Conservation (phyloP, 2,329 filamentous ascomycete genomes). For the Colletotrichum kahawae region DNA sequence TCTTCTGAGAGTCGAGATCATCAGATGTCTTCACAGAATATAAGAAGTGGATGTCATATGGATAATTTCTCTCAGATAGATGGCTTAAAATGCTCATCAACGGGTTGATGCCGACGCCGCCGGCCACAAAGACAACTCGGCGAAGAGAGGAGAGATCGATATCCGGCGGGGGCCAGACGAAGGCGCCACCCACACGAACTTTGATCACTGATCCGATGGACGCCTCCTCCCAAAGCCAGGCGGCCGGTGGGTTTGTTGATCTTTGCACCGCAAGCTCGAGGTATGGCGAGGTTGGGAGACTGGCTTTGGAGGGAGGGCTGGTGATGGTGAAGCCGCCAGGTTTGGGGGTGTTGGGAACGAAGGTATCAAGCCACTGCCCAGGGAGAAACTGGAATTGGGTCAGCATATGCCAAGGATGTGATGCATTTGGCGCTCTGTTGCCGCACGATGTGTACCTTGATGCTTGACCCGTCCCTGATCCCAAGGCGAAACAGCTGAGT, state of each 20-base stretch:
- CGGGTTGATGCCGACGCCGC: slow-evolving; percentile 84
- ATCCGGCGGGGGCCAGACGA: slow-evolving; percentile 70
- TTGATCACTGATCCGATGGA: slow-evolving; percentile 54
- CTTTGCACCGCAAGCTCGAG: slow-evolving; percentile 81
- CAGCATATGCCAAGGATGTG: not conserved
- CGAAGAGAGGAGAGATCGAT: slow-evolving; percentile 49
- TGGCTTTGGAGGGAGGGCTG: slow-evolving; percentile 67
- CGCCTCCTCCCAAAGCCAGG: slow-evolving; percentile 73
- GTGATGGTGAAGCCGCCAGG: slow-evolving; percentile 91
- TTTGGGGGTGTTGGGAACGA: slow-evolving; percentile 70
- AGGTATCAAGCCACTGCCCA: slow-evolving; percentile 89
- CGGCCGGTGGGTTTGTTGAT: slow-evolving; percentile 73
- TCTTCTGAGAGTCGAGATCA: slow-evolving; percentile 31
- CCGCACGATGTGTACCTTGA: slow-evolving; percentile 47
- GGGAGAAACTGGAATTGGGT: slow-evolving; percentile 68
- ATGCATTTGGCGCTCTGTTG: not conserved
- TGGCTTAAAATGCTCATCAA: slow-evolving; percentile 75
- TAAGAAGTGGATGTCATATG: slow-evolving; percentile 59
- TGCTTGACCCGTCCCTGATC: slow-evolving; percentile 50
- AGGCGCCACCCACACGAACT: slow-evolving; percentile 80
- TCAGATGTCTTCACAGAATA: slow-evolving; percentile 58
- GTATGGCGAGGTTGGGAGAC: slow-evolving; percentile 44
- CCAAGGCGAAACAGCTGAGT: slow-evolving; percentile 73
- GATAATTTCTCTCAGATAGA: slow-evolving; percentile 48
- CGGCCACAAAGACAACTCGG: slow-evolving; percentile 76